A percentile compares a stretch with the other conserved stretches of the same genome.
These are phyloP conservation scores for Thamnidium elegans DNA, from an alignment of 192 early-diverging fungal genomes.

Conservation along the genomic window DNA sequence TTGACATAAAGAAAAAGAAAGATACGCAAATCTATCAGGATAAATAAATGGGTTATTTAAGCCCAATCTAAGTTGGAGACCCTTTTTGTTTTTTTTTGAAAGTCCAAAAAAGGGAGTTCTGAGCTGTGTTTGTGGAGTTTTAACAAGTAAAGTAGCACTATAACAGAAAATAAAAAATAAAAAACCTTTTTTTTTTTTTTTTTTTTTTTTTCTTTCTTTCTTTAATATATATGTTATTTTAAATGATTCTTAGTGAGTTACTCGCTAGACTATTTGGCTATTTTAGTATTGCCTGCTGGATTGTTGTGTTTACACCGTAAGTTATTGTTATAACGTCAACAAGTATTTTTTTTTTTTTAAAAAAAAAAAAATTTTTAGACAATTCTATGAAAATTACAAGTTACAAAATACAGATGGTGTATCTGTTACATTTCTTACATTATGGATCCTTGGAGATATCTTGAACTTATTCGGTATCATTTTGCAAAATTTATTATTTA, in stretches of 20 bases:
- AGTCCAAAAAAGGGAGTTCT: background rate
- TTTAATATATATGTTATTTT: background rate
- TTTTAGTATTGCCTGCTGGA: conserved; percentile 73
- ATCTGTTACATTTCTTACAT: conserved; percentile 63
- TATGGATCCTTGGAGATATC: conserved; percentile 78
- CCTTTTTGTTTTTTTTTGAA: too few relatives aligned
- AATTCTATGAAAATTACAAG: conserved; percentile 74
- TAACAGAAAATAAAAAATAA: background rate
- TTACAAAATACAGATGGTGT: conserved; percentile 75
- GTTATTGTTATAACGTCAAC: conserved; percentile 7
- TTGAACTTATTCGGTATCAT: conserved; percentile 70
- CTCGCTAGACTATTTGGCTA: conserved; percentile 55
- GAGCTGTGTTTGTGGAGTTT: too few relatives aligned
- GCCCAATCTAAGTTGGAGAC: too few relatives aligned
- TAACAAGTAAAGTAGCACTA: too few relatives aligned
- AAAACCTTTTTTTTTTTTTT: background rate
- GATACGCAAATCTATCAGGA: background rate
- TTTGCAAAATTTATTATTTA: conserved; percentile 63
- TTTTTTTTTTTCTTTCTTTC: background rate
- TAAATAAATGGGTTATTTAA: too few relatives aligned
- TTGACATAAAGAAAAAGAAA: too few relatives aligned
- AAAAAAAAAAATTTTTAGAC: too few relatives aligned
- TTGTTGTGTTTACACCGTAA: conserved; percentile 81
- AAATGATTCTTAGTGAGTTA: background rate
- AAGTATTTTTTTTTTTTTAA: background rate